Base-by-base conservation (phyloP, 495 filamentous ascomycete genomes). In the Astrocystis sublimbata region DNA sequence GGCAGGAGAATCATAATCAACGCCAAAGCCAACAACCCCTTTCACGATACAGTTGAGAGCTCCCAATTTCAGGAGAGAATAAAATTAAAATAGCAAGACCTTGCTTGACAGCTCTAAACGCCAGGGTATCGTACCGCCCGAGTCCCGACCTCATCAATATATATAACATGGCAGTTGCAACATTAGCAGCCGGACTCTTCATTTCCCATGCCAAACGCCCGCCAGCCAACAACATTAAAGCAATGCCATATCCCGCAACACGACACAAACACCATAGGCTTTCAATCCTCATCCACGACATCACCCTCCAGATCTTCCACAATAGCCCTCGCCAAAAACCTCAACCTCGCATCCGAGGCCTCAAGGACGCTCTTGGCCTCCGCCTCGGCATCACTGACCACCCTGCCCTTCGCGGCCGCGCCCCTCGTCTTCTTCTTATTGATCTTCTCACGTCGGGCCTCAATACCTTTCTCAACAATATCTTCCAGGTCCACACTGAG, bases 401-500 rank as follows among this genome's bases (percentile, higher is more conserved):
- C 46, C 65, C 72, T 70, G 8, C 73, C 80, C 35, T n/a, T n/a
- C n/a, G n/a, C 71, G 73, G n/a, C 75, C 73, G 35, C 80, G 80
- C n/a, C n/a, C n/a, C n/a, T n/a, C 6, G 71, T 78, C 52, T 75
- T 79, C 61, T 78, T 79, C 47, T 75, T 78, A 67, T 82, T 85
- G 1, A 76, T 65, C 63, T 76, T 82, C 0, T 76, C 68, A n/a
- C 78, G 75, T n/a, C 91, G 79, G 5, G 82, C 85, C 43, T 64
- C 53, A 43, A 93, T 88, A 0, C 93, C 93, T 58, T 64, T 69
- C 62, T 87, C 76, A 15, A 91, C 80, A 0, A 86, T 83, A 2
- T 66, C 60, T 15, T 78, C 71, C 23, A 96, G 66, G 4, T 63
- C 66, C 0, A 70, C 63, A 15, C 80, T 83, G 46, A 83, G 75